Base-by-base conservation (phyloP, 108 stramenopile species). In the Cyclostephanos invisitatus region DNA sequence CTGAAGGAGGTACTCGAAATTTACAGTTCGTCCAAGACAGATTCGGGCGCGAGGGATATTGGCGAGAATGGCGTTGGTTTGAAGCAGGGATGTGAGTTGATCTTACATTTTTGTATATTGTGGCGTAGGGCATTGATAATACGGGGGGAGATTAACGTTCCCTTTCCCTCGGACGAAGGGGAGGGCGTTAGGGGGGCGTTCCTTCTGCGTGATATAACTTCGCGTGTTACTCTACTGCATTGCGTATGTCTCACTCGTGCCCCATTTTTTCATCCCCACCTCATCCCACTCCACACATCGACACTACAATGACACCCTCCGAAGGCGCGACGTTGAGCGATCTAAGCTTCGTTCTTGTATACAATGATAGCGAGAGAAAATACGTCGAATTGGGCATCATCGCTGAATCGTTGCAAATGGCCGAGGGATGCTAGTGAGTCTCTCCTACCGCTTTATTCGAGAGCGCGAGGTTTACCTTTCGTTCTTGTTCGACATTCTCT, bases 11-110 rank as follows among this genome's bases (percentile, higher is more conserved):
- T 85, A 8, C 59, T 90, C 51, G 84, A 86, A 73, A 75, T 90
- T 2, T 90, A 86, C 62, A 73, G 78, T 36, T 88, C 87, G 9
- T 75, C 75, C 21, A 90, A 90, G 54, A 67, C 62, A 7, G 36
- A 84, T 59, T 71, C 73, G 37, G 75, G 80, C 7, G 55, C 70
- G n/a, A 58, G 27, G 0, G 44, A 68, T 10, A 88, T 91, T 71
- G 90, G 90, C 7, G 90, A 91, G 68, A 91, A 91, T 62, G 89
- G 90, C 10, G 83, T 91, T 22, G 90, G 90, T 9, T 70, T 87
- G 68, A 91, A 91, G 68, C 90, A 91, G 64, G 90, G 84, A 22
- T 88, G 87, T 71, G 89, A 54, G 53, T 54, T 18, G 4, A 7
- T 25, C 8, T 25, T 24, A n/a, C 25, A 27, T 54, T 54, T 25